Base-by-base conservation (phyloP, 768 basidiomycete species). In the Mycena vitilis region DNA sequence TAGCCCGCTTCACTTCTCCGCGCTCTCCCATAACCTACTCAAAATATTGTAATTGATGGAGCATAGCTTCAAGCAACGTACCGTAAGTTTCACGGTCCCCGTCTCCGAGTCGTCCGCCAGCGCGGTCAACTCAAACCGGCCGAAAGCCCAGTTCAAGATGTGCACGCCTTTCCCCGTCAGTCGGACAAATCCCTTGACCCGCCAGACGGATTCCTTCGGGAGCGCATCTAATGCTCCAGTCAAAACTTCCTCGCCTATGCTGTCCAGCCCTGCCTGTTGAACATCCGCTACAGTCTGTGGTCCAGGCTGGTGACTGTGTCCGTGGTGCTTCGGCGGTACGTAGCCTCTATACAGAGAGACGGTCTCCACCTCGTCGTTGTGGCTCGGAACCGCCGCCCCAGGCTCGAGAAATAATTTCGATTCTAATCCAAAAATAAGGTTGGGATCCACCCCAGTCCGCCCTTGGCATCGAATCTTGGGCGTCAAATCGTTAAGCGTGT, bases 71-170 rank as follows among this genome's bases (percentile, higher is more conserved):
- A 13, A 15, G 45, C 30, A 30, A 30, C 58, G 44, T 59, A 48
- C 86, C n/a, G 95, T 97, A 76, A 97, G 71, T 62, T 85, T 82
- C 25, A 95, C 74, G 36, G 83, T 80, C 5, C 78, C 83, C 13
- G 72, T 75, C 1, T 74, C 75, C 23, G 71, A 73, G n/a, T 76
- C 57, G 42, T 73, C 72, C 15, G 77, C 77, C 44, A 79, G 71
- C 22, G 77, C 72, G 5, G 77, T 81, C 13, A 89, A 85, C 34
- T 95, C 94, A 75, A 87, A 90, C 47, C 96, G 87, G 16, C 94
- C 94, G 80, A 98, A 98, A 9, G 96, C 95, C 95, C 95, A 98
- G 76, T 98, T 98, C 66, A 97, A 73, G 66, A 95, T 92, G 75
- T 85, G 77, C 70, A 79, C 73, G 10, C 81, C 78, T 22, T 77